Conservation (phyloP, 352 stramenopile genomes). For the Phytopythium vexans region DNA sequence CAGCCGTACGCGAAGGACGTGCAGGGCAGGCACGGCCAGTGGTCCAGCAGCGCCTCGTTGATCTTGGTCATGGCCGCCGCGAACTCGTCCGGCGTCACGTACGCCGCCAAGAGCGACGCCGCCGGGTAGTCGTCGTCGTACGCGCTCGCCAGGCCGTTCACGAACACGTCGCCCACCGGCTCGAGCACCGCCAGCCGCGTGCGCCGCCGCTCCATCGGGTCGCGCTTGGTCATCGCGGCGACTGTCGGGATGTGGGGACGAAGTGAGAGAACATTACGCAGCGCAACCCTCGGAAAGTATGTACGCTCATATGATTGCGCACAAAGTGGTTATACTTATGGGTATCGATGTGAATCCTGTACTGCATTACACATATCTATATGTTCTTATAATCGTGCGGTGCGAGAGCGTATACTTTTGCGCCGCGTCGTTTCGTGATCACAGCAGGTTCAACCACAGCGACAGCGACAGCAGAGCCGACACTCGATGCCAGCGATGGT, state of each 20-base stretch:
- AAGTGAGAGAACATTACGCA: conserved; percentile 1
- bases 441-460: neutral
- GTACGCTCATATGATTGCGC: too few relatives aligned
- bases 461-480: neutral
- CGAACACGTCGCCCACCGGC: conserved; percentile 70
- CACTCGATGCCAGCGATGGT: conserved; percentile 7
- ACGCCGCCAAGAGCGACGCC: conserved; percentile 25
- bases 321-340: too few relatives aligned
- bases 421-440: conserved; percentile 19
- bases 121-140: conserved; percentile 77
- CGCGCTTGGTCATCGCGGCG: neutral
- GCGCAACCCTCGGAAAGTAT: neutral
- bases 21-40: conserved; percentile 83
- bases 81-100: conserved; percentile 72
- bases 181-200: conserved; percentile 44
- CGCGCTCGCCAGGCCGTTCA: conserved; percentile 70
- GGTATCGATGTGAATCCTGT: too few relatives aligned
- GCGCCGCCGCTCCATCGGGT: conserved; percentile 11
- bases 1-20: conserved; percentile 79
- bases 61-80: conserved; percentile 55
- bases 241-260: neutral
- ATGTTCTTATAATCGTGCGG: too few relatives aligned
- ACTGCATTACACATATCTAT: too few relatives aligned
- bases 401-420: conserved; percentile 4
- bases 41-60: conserved; percentile 79